Evolutionary conservation across 768 basidiomycete species (phyloP), one percentile per base, ranked within the genome.

Genomic region (Leucocoprinus leucothites): DNA sequence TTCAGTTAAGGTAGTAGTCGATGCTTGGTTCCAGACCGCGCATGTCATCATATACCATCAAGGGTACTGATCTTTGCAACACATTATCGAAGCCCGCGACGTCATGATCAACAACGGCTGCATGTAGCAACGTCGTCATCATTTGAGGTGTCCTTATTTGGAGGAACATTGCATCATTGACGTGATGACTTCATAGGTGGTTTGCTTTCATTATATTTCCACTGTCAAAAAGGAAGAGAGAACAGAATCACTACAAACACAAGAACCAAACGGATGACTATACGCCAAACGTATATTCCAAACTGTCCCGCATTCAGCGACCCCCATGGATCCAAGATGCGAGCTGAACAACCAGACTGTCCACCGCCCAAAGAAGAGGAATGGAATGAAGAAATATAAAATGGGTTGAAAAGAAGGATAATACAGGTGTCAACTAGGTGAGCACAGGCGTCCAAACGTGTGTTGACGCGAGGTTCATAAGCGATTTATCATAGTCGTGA

Each of bases 291-390:
- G 38, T 55, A 55, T 40, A 48, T 42, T 52, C 48, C 40, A 45
- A 34, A 25, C 34, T 25, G 26, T 19, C 45, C 35, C 26, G 46
- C 41, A 58, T 54, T 41, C 52, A 24, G 38, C 47, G 24, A 45
- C 28, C 51, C 35, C 38, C 19, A n/a, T 8, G 26, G 25, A 35
- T 34, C 44, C 21, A 28, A 26, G 28, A 48, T 43, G 40, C 21
- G 26, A 48, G 41, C 24, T 18, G 47, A 48, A 35, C 22, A 57
- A 28, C 26, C 42, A 53, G 25, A 57, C 31, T 53, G 43, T 65
- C 64, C 61, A 58, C 59, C 54, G 59, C 62, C 62, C 61, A 36
- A 57, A 45, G 41, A 48, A 58, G 61, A 58, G 51, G 24, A 52
- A 42, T 52, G 47, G 52, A 57, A 48, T 18, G 25, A 53, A 34